Evolutionary conservation across 345 rosid species (phyloP), one percentile per base, ranked within the genome.

Genomic region (Euclidium syriacum): DNA sequence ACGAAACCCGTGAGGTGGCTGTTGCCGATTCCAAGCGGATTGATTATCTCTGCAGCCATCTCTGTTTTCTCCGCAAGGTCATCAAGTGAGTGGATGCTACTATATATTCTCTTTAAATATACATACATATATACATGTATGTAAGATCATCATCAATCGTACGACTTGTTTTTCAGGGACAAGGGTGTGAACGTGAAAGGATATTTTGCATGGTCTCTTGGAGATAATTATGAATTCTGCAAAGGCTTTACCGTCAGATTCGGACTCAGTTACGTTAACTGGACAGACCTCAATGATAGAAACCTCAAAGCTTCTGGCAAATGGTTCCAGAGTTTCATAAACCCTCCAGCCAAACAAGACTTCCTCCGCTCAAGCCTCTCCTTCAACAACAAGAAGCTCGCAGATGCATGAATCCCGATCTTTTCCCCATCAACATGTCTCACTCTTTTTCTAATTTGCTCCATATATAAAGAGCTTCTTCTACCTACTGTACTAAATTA

Each of bases 31-130:
- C 4, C 27, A 49, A 41, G 3, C n/a, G 72, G 43, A 67, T 27
- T 15, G 35, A 49, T 67, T 67, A 58, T 58, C 19, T 67, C 1
- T 67, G 72, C 2, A 67, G 65, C 15, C 72, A 67, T 67, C 58
- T 67, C 0, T 67, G 72, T 29, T 58, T 58, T n/a, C 43, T 67
- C 35, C 42, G 65, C 0, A 58, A 67, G 7, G 72, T 15, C 33
- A 58, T 67, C 58, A 20, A 15, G 65, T 67, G 43, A 67, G 59
- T 58, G 0, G n/a, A 40, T 39, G 16, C 16, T n/a, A n/a, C n/a
- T n/a, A n/a, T n/a, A n/a, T n/a, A n/a, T n/a, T n/a, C n/a, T n/a
- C n/a, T n/a, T n/a, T n/a, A n/a, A n/a, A n/a, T n/a, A n/a, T n/a
- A n/a, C n/a, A n/a, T n/a, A n/a, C n/a, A n/a, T n/a, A n/a, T n/a